Evolutionary conservation across 2,329 filamentous ascomycete genomes (phyloP).

Genomic region (Leptographium procerum): DNA sequence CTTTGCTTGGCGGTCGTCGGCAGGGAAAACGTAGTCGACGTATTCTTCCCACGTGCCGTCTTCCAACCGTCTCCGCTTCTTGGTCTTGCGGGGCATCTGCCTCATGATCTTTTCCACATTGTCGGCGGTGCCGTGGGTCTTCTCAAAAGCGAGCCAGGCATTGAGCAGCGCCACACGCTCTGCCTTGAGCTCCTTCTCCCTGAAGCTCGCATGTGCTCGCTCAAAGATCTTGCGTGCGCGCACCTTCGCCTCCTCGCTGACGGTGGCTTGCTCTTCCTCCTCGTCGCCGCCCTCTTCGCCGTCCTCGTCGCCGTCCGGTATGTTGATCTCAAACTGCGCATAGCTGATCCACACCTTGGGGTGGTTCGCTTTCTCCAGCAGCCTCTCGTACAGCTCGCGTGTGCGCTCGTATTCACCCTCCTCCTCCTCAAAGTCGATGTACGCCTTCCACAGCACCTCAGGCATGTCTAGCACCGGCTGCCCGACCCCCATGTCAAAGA

Average conservation of each 20-base stretch:
- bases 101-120: slow-evolving; percentile 76
- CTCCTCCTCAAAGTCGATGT: slow-evolving; percentile 97
- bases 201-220: slow-evolving; percentile 76
- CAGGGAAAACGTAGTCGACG: slow-evolving; percentile 93
- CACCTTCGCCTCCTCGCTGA: slow-evolving; percentile 73
- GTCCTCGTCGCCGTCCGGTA: slow-evolving; percentile 59
- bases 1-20: slow-evolving; percentile 77
- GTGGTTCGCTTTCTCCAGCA: slow-evolving; percentile 91
- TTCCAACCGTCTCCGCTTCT: slow-evolving; percentile 83
- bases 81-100: slow-evolving; percentile 87
- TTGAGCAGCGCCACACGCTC: slow-evolving; percentile 87
- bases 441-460: slow-evolving; percentile 92
- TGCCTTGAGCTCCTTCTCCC: slow-evolving; percentile 81
- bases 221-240: slow-evolving; percentile 77
- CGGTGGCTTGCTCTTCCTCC: slow-evolving; percentile 52
- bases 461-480: slow-evolving; percentile 90
- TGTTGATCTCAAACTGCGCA: slow-evolving; percentile 95
- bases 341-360: slow-evolving; percentile 99
- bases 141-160: slow-evolving; percentile 87
- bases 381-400: slow-evolving; percentile 72
- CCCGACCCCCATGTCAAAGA: slow-evolving; percentile 80
- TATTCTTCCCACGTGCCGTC: slow-evolving; percentile 96
- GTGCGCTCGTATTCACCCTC: slow-evolving; percentile 83
- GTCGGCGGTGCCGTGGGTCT: slow-evolving; percentile 62
- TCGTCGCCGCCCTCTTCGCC: slow-evolving; percentile 44